Evolutionary conservation across 2,329 filamentous ascomycete species (phyloP), one percentile per base, ranked within the genome.

Genomic region (Colletotrichum limetticola): DNA sequence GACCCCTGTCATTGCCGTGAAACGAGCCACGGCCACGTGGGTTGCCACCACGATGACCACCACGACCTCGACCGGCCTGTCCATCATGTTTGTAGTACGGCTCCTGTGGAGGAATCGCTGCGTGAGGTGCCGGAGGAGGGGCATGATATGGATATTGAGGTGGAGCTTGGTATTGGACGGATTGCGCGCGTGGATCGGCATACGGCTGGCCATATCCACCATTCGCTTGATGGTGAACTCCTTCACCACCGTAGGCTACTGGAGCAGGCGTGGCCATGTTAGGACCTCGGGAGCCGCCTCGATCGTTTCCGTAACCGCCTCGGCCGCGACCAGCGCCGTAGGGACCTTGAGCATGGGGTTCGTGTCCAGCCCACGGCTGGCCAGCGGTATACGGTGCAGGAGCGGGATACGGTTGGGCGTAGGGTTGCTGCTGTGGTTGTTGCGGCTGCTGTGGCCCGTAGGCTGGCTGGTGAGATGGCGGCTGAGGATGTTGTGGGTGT

Each of bases 281-380:
- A 82, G 77, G 82, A 66, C 75, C 77, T 80, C 78, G 80, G 69
- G 80, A 79, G 75, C 79, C 80, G 74, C 84, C 84, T 75, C 86
- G 85, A 75, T 86, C 86, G 81, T 80, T 83, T 77, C 78, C 76
- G 67, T 84, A 87, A 52, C 83, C 84, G 59, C 85, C 85, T 22
- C 86, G 84, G 37, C 83, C 79, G 66, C 85, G 81, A 55, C 82
- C 79, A 75, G 70, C 79, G 35, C 79, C 78, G 72, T 86, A 87
- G n/a, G 78, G 77, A 7, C 77, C 78, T 56, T 80, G 81, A 22
- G 80, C 80, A 37, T 83, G 78, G 71, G 79, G 78, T 46, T 76
- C 79, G 74, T 80, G 80, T 49, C 79, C 78, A 74, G 76, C 76
- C 80, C 82, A 83, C 72, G 82, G 75, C 75, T 80, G 81, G 52